Percentiles rank a stretch among this genome's conserved stretches.
These are phyloP conservation scores for Colletotrichum sp. DNA, from an alignment of 2,329 filamentous ascomycete species.

Conservation along the genomic window DNA sequence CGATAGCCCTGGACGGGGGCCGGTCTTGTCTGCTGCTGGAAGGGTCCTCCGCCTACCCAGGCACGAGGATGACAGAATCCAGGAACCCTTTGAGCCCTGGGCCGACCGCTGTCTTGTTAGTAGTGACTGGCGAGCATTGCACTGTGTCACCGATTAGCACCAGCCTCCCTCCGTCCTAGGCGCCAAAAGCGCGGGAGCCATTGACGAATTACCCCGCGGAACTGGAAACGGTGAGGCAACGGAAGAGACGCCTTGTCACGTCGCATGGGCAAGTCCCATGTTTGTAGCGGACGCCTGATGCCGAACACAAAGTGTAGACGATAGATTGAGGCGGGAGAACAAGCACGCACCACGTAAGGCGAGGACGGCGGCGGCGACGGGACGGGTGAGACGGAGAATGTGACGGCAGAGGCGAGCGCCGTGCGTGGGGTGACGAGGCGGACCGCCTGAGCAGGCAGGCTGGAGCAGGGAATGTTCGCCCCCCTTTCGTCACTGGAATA, in stretches of 20 bases:
- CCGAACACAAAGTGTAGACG: not conserved
- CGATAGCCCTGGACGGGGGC: not conserved
- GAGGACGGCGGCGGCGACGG: not conserved
- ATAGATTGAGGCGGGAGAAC: not conserved
- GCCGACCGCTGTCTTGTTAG: not conserved
- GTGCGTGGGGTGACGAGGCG: constrained; percentile 6
- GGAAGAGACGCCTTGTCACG: not conserved
- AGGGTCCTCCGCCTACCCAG: not conserved
- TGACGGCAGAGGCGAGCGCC: not conserved
- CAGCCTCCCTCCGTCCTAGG: not conserved
- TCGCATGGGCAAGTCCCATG: not conserved
- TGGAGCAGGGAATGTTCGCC: not conserved
- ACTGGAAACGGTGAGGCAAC: not conserved
- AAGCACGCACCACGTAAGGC: not conserved
- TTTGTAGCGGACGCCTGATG: not conserved
- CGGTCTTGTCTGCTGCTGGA: not conserved
- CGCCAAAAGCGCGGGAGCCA: not conserved
- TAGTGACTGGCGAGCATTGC: not conserved
- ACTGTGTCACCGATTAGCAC: not conserved
- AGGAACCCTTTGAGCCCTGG: not conserved
- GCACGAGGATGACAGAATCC: not conserved
- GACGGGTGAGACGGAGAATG: not conserved
- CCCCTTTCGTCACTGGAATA: constrained; percentile 6
- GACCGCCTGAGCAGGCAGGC: not conserved
- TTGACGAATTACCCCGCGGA: not conserved